Evolutionary conservation across 306 rosid genomes (phyloP), one percentile per base, ranked within the genome.

Genomic region (Cicer pinnatifidum): DNA sequence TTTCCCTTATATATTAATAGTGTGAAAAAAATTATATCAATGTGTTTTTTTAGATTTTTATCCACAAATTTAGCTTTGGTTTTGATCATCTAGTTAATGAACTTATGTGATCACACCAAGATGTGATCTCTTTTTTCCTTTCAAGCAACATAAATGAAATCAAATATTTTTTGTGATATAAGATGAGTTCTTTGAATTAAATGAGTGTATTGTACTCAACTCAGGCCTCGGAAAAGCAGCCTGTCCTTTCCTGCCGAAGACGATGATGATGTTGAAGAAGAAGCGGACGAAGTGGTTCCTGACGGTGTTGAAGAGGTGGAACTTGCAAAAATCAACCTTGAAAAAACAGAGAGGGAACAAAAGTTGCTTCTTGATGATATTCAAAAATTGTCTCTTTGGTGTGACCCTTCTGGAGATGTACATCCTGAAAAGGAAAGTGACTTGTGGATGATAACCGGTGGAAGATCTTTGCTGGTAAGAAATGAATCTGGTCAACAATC

Each of bases 261-360:
- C 76, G 95, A 92, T 67, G 97, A 89, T 57, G 97, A 95, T 84
- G 87, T 87, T 75, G 97, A 95, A 84, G 99, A 95, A 82, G 97
- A 90, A 80, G 96, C 99, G 59, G 99, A 91, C 74, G 96, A 91
- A 85, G 88, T 95, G 72, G 99, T 95, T 78, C 99, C 99, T 78
- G 97, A 91, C 75, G 99, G 99, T 77, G 97, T 91, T 78, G 97
- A 95, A 81, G 99, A 95, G 85, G 97, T 95, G 51, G 99, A 95
- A 84, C 96, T 95, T 78, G 97, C 93, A 76, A 91, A 80, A 84
- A 81, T 95, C 75, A 81, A 85, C 75, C 99, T 95, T 78, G 97
- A 95, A 81, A 78, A 84, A 81, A 90, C 69, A 69, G 97, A 95
- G 78, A 86, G 89, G 78, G 97, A 91, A 73, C 91, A 81, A 63